Percentiles rank a stretch among this genome's conserved stretches.
These are phyloP conservation scores for Ascochyta koolunga DNA, from an alignment of 2,329 filamentous ascomycete species.

Conservation along the genomic window DNA sequence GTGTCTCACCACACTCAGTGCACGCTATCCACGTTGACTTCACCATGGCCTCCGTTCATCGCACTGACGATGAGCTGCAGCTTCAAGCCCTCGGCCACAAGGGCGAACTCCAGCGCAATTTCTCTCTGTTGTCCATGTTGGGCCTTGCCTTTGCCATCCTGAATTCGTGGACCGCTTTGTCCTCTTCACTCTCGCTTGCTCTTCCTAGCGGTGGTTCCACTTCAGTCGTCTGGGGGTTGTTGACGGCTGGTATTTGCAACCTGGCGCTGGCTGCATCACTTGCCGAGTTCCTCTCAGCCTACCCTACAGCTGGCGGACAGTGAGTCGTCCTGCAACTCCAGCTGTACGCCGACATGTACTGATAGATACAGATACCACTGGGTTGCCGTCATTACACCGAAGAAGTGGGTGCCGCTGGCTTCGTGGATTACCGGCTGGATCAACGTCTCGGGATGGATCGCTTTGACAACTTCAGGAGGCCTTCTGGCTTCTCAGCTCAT, in stretches of 20 bases:
- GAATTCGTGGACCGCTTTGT: constrained; percentile 68
- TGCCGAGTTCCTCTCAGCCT: constrained; percentile 73
- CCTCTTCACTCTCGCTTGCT: constrained; percentile 63
- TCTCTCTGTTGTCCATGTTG: constrained; percentile 65
- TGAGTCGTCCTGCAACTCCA: constrained; percentile 12
- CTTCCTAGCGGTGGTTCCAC: constrained; percentile 74
- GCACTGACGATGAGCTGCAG: constrained; percentile 43
- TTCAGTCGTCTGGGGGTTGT: constrained; percentile 73
- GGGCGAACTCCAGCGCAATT: constrained; percentile 64
- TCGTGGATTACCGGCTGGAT: constrained; percentile 77
- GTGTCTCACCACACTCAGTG: background rate
- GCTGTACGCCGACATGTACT: constrained; percentile 48
- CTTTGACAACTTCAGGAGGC: constrained; percentile 69
- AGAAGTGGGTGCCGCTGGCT: constrained; percentile 64
- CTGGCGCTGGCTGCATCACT: constrained; percentile 71
- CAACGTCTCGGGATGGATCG: constrained; percentile 73
- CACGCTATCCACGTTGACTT: background rate
- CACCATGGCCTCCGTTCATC: constrained; percentile 30
- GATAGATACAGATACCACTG: constrained; percentile 63
- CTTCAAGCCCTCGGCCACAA: constrained; percentile 59
- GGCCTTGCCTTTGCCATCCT: constrained; percentile 68
- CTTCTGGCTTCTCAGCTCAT: constrained; percentile 72
- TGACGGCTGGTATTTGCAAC: constrained; percentile 66
- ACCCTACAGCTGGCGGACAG: constrained; percentile 55
- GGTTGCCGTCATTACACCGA: constrained; percentile 70